Base-by-base conservation (phyloP, 1,139 yeast species). In the Geotrichum australiense region DNA sequence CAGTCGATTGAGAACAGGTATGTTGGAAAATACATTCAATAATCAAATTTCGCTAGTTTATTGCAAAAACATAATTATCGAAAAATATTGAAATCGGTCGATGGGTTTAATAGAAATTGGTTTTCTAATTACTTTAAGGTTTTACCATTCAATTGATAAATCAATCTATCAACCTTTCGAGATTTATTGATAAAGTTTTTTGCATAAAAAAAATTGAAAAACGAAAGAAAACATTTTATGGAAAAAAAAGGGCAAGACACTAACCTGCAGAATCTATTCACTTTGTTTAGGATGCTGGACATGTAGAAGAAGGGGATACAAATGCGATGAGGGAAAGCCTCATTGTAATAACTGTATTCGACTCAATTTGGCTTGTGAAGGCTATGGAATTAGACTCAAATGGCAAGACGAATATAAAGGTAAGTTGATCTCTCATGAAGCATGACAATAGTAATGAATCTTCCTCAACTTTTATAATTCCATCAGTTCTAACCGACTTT, bases 251-350 rank as follows among this genome's bases (percentile, higher is more conserved):
- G n/a, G n/a, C n/a, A n/a, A n/a, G 14, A 7, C 14, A n/a, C 14
- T 6, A 6, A 26, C 14, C 14, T 20, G 14, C 18, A 21, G 14
- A 12, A 8, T 3, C 14, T 19, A 11, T 34, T 34, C 15, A 24
- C 8, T 18, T 26, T n/a, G n/a, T n/a, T 2, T 39, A 48, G 94
- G 94, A 1, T 85, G 95, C 59, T 74, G 80, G 48, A 80, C 91
- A 1, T 85, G 95, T 59, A 82, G 85, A 56, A 72, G 74, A 53
- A 69, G 94, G 56, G 68, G 94, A 43, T 89, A 84, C 43, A 85
- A 84, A 57, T 85, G 95, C 66, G 94, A 84, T 56, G 94, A 85
- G 57, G 66, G 64, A 1, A 76, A 74, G 52, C 42, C 46, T 8
- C 19, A 29, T 20, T 45, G 47, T 29, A 24, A 45, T 25, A 45